Evolutionary conservation across 2,329 filamentous ascomycete genomes (phyloP), one percentile per base, ranked within the genome.

Genomic region (Neonectria hederae): DNA sequence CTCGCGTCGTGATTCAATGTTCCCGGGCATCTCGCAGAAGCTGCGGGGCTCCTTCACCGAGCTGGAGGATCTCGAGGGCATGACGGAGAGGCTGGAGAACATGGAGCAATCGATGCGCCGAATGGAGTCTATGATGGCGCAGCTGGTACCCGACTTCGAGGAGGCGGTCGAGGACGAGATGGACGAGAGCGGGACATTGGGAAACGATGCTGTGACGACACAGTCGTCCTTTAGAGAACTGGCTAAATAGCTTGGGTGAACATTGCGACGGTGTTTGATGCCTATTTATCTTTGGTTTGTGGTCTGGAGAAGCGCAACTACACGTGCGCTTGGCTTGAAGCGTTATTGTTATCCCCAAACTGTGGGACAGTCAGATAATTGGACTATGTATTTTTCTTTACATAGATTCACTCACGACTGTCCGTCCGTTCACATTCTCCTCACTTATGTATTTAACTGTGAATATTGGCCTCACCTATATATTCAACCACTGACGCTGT

Each of bases 1-100:
- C 14, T 80, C 80, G 51, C 81, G 86, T 38, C 80, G 86, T 51
- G 86, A 89, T 75, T 88, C 86, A 42, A 86, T 87, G 65, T 87
- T 86, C 62, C 86, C 84, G 0, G 82, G 83, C 0, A 76, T 87
- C 17, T 66, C 77, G 5, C 74, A 72, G 54, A 86, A 87, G 74
- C 74, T 88, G 65, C 81, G 82, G 26, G 78, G 79, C 1, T 82
- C 85, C 7, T 79, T 87, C 62, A 77, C 79, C 30, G 84, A 85
- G 28, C 77, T 80, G 13, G 78, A 82, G 40, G 84, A 84, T 59
- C 75, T 79, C 19, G 80, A 79, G 13, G 79, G 80, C n/a, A 74
- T 87, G 51, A 74, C 77, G 0, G 73, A 75, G 24, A 79, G 84
- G 52, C 72, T 89, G 35, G 80, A 80, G 38, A 76, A 78, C 8